Evolutionary conservation across 192 early-diverging fungal species (phyloP).

Genomic region (Podila epicladia): DNA sequence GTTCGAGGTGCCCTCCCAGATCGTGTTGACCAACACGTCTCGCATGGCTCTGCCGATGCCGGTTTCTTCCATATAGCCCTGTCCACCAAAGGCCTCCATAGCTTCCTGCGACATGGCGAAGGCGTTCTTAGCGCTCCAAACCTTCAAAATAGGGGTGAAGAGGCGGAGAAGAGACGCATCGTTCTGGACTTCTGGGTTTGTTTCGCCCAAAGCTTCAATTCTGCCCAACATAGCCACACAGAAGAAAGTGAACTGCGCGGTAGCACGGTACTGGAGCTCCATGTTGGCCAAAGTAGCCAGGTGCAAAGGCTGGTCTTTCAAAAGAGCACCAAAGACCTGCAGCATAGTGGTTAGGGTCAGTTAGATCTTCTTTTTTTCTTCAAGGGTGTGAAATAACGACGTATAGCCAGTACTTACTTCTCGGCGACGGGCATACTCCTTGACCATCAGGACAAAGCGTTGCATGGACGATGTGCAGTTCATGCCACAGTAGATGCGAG

Average conservation of each 20-base stretch:
- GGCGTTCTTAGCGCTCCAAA: slow-evolving; percentile 62
- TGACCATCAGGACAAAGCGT: slow-evolving; percentile 57
- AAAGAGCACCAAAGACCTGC: slow-evolving; percentile 60
- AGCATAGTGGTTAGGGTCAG: too few relatives aligned
- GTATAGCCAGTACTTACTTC: slow-evolving; percentile 24
- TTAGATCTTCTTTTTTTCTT: too few relatives aligned
- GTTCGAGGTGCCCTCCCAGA: slow-evolving; percentile 84
- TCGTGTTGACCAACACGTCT: slow-evolving; percentile 73
- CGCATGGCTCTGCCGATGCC: slow-evolving; percentile 66
- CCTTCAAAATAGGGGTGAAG: slow-evolving; percentile 74
- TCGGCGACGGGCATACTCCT: slow-evolving; percentile 70
- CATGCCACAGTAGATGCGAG: slow-evolving; percentile 68
- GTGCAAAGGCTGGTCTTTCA: slow-evolving; percentile 70
- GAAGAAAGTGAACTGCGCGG: slow-evolving; percentile 65
- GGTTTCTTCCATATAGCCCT: slow-evolving; percentile 81
- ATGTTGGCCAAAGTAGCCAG: slow-evolving; percentile 64
- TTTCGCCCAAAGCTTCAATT: slow-evolving; percentile 50
- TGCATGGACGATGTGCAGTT: slow-evolving; percentile 57
- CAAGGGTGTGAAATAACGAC: not conserved
- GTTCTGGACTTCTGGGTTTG: slow-evolving; percentile 18
- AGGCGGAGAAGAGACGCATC: slow-evolving; percentile 63
- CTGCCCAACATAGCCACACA: slow-evolving; percentile 65
- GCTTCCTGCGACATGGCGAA: slow-evolving; percentile 60
- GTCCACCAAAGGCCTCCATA: slow-evolving; percentile 76
- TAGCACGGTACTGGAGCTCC: slow-evolving; percentile 62